Percentiles rank a stretch among this genome's conserved stretches.
Evolutionary conservation across 805 yeast species (phyloP).

Genomic region (Hanseniaspora thailandica): DNA sequence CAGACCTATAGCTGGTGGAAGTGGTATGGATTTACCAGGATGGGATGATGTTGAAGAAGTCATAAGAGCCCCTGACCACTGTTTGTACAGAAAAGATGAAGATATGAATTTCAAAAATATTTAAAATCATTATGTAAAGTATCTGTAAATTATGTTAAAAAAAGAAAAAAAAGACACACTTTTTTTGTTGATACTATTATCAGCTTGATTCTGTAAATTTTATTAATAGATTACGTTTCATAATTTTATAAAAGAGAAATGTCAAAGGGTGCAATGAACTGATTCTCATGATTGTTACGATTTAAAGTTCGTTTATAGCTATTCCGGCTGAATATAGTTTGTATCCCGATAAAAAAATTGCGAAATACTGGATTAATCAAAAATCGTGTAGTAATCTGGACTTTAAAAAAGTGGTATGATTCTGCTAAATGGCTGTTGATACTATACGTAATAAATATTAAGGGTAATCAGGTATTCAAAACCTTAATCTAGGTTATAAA

Average conservation of each 20-base stretch:
- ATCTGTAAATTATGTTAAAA: neutral
- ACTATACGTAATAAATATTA: neutral
- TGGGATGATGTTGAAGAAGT: constrained; percentile 41
- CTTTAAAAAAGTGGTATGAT: neutral
- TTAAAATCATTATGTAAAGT: neutral
- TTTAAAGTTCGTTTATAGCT: neutral
- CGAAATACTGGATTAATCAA: neutral
- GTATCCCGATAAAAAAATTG: neutral
- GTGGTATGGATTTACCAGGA: constrained; percentile 84
- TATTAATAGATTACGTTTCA: neutral
- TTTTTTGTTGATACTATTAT: neutral
- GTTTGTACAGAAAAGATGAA: neutral
- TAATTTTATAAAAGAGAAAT: neutral
- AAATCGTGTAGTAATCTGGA: too few relatives aligned
- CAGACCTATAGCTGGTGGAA: constrained; percentile 49
- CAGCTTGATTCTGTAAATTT: neutral
- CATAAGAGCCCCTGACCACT: neutral
- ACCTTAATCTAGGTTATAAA: neutral
- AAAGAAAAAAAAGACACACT: too few relatives aligned
- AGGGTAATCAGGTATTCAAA: neutral
- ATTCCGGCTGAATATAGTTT: neutral
- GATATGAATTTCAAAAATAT: neutral
- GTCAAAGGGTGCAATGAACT: neutral
- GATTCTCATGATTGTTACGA: neutral
- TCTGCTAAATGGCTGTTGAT: neutral